Conservation (phyloP, 1,284 basidiomycete species). For the Rhodotorula mucilaginosa region DNA sequence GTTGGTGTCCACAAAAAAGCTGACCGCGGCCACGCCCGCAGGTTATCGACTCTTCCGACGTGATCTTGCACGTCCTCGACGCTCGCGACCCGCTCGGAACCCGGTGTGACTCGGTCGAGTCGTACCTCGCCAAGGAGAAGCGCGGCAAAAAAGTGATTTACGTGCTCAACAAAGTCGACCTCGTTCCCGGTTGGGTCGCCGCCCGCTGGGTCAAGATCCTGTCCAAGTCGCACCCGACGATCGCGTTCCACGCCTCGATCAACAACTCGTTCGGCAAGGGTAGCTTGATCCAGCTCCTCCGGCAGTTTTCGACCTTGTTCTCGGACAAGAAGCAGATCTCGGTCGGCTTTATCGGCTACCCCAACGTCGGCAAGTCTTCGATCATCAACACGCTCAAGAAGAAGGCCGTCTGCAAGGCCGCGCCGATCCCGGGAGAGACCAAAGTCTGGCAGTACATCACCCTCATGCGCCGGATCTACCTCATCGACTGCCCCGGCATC, state of each 20-base stretch:
- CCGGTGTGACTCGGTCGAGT: slow-evolving; percentile 91
- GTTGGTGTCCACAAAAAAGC: fast-evolving
- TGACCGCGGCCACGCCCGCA: not conserved
- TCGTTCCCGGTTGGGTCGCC: slow-evolving; percentile 99
- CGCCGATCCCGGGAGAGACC: slow-evolving; percentile 96
- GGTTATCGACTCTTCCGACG: slow-evolving; percentile 97
- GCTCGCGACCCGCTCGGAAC: slow-evolving; percentile 95
- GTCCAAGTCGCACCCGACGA: slow-evolving; percentile 88
- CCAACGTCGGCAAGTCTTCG: slow-evolving; percentile 95
- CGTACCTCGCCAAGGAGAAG: slow-evolving; percentile 93
- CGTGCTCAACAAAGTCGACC: slow-evolving; percentile 96
- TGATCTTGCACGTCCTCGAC: slow-evolving; percentile 93
- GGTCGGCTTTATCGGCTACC: slow-evolving; percentile 96
- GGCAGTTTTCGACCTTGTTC: slow-evolving; percentile 95
- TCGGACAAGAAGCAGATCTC: slow-evolving; percentile 99
- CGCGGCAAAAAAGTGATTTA: slow-evolving; percentile 95
- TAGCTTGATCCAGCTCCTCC: slow-evolving; percentile 91
- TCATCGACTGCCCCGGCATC: slow-evolving; percentile 98
- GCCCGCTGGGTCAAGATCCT: slow-evolving; percentile 96
- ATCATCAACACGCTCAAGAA: slow-evolving; percentile 99
- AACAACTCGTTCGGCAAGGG: slow-evolving; percentile 99
- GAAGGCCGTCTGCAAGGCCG: slow-evolving; percentile 95
- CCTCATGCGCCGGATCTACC: slow-evolving; percentile 90
- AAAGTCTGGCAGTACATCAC: slow-evolving; percentile 99
- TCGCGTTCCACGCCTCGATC: slow-evolving; percentile 97